A percentile compares a stretch with the other conserved stretches of the same genome.
phyloP scores from a whole-genome alignment of 176 grass and related monocot genomes.

The Stipa capillata region DNA sequence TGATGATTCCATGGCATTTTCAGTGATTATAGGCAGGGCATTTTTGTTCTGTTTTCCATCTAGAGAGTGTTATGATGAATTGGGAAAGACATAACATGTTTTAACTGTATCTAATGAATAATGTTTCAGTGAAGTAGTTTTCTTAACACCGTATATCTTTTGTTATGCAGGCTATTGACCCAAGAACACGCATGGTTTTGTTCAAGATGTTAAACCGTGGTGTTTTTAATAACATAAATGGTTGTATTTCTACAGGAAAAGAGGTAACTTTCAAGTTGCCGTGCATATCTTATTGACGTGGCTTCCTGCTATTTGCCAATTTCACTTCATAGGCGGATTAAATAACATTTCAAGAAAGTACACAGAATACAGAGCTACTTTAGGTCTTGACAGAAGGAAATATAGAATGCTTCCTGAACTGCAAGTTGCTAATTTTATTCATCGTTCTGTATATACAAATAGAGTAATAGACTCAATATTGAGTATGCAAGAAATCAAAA shows the following conservation, averaged over 20 bases:
- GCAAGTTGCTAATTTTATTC: not conserved
- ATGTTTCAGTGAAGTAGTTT: not conserved
- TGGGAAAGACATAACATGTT: not conserved
- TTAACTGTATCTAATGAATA: not conserved
- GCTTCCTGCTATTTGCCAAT: not conserved
- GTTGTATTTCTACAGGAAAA: conserved; percentile 98
- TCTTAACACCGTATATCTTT: not conserved
- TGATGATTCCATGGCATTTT: not conserved
- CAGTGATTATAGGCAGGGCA: not conserved
- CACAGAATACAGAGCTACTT: not conserved
- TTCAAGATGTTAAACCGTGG: conserved; percentile 97
- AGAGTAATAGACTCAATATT: too few relatives aligned
- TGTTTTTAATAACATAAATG: conserved; percentile 84
- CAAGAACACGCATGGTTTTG: conserved; percentile 91
- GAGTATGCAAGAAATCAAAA: not conserved
- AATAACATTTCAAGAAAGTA: too few relatives aligned
- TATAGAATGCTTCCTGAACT: not conserved
- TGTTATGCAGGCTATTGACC: conserved; percentile 88
- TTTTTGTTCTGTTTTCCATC: not conserved
- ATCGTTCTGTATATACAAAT: not conserved
- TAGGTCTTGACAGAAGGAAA: not conserved
- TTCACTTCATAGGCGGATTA: not conserved
- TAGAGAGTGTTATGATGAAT: not conserved
- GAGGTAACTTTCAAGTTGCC: conserved; percentile 41
- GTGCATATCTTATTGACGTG: not conserved